A percentile compares a stretch with the other conserved stretches of the same genome.
Conservation (phyloP, 108 stramenopile genomes). For the Poteriospumella lacustris region DNA sequence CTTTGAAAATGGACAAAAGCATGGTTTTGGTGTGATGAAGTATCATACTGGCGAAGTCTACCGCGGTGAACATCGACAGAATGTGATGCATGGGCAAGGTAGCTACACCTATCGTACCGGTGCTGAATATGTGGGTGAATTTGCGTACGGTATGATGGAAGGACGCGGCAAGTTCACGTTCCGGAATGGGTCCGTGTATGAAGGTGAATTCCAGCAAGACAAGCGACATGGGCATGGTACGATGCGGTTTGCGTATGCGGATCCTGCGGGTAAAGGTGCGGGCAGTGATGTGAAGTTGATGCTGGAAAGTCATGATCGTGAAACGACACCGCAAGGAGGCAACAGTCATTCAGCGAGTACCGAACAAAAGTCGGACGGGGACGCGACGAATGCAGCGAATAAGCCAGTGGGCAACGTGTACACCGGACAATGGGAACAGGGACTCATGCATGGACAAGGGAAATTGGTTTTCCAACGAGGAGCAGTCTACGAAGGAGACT, state of each 20-base stretch:
- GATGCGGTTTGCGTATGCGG: too few species aligned
- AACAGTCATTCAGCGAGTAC: too few species aligned
- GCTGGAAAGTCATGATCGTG: too few species aligned
- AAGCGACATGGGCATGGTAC: too few species aligned
- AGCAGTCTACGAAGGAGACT: conserved; percentile 31
- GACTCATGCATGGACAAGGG: conserved; percentile 4
- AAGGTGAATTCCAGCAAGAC: background rate
- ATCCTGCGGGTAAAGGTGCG: too few species aligned
- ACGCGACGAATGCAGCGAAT: too few species aligned
- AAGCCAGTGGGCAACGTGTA: too few species aligned
- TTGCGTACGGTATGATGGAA: conserved; percentile 6
- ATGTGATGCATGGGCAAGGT: conserved; percentile 37
- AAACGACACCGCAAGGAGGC: too few species aligned
- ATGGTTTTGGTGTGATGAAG: conserved; percentile 32
- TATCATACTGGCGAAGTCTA: conserved; percentile 33
- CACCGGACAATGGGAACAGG: conserved; percentile 18
- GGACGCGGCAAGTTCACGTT: conserved; percentile 22
- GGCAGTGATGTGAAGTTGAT: too few species aligned
- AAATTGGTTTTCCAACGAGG: background rate
- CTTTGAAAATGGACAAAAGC: conserved; percentile 36
- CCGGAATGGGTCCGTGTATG: background rate
- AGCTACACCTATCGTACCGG: conserved; percentile 31
- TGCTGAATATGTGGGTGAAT: conserved; percentile 34
- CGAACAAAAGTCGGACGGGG: too few species aligned
- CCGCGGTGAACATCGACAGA: conserved; percentile 34